Percentiles rank a stretch among this genome's conserved stretches.
Evolutionary conservation across 2,329 filamentous ascomycete genomes (phyloP).

Genomic region (Parascedosporium putredinis): DNA sequence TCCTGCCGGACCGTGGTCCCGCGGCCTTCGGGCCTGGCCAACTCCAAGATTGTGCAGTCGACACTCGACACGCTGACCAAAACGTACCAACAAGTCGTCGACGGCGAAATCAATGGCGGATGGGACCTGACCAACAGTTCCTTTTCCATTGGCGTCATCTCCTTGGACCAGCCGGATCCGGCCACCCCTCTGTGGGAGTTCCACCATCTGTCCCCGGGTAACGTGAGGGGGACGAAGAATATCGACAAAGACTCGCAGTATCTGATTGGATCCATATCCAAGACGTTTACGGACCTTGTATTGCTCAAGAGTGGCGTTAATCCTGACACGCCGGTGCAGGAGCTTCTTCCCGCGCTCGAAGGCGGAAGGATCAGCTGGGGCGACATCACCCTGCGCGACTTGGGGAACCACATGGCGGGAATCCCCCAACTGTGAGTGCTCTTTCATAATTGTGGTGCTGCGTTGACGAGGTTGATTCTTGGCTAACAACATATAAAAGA

Average conservation of each 20-base stretch:
- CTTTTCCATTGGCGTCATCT: conserved; percentile 27
- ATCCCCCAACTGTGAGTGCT: conserved; percentile 25
- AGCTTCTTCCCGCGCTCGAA: conserved; percentile 23
- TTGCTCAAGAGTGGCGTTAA: conserved; percentile 25
- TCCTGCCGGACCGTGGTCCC: conserved; percentile 17
- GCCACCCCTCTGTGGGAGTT: conserved; percentile 27
- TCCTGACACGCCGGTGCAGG: conserved; percentile 21
- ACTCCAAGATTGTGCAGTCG: conserved; percentile 18
- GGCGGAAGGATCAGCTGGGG: conserved; percentile 16
- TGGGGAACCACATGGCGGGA: conserved; percentile 27
- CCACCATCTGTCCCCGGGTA: conserved; percentile 25
- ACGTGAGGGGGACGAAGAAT: conserved; percentile 21
- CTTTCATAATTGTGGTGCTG: no score
- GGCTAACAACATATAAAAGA: conserved; percentile 12
- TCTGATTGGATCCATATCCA: conserved; percentile 29
- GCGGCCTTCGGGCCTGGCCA: conserved; percentile 17
- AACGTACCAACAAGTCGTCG: conserved; percentile 19
- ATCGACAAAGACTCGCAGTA: conserved; percentile 25
- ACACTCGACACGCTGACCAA: conserved; percentile 19
- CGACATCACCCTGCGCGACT: conserved; percentile 25
- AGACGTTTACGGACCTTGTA: conserved; percentile 26
- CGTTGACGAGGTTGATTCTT: no score
- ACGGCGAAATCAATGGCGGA: conserved; percentile 21
- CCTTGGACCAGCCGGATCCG: conserved; percentile 17
- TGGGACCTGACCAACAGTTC: conserved; percentile 26